phyloP scores from a whole-genome alignment of 257 asterid species.

The Solanum pinnatisectum region DNA sequence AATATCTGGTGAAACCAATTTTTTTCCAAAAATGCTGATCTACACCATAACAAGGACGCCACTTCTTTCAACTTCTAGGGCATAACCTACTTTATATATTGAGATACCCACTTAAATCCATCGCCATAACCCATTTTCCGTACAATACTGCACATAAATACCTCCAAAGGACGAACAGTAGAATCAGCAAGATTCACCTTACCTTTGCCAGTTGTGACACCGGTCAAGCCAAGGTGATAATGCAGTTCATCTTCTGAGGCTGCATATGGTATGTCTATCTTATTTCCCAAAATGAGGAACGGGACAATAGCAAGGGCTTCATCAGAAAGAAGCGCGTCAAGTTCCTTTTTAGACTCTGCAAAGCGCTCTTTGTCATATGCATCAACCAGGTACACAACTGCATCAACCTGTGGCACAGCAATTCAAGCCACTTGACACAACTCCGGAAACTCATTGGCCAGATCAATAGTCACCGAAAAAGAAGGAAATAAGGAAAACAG shows the following conservation, averaged over 20 bases:
- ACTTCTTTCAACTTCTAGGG: background rate
- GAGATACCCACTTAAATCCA: conserved; percentile 11
- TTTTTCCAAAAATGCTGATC: background rate
- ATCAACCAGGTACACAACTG: conserved; percentile 7
- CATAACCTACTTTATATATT: conserved; percentile 1
- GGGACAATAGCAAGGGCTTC: conserved; percentile 7
- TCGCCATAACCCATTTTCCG: conserved; percentile 9
- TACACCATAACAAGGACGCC: background rate
- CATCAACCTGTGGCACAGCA: conserved; percentile 4
- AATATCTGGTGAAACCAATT: background rate
- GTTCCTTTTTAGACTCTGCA: conserved; percentile 8
- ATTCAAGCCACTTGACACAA: background rate
- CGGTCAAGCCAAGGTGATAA: conserved; percentile 6
- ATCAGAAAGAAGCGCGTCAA: conserved; percentile 9
- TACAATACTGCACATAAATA: conserved; percentile 13
- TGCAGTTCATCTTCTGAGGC: conserved; percentile 11
- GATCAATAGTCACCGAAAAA: background rate
- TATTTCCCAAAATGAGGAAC: conserved; percentile 10
- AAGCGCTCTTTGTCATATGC: conserved; percentile 10
- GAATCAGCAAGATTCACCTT: conserved; percentile 9
- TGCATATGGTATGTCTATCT: conserved; percentile 13
- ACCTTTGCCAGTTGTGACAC: conserved; percentile 11
- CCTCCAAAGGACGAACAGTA: conserved; percentile 6
- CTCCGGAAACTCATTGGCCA: background rate
- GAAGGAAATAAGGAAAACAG: background rate